Percentiles rank a stretch among this genome's conserved stretches.
Evolutionary conservation across 176 grass and related monocot species (phyloP).

Genomic region (Alloteropsis semialata): DNA sequence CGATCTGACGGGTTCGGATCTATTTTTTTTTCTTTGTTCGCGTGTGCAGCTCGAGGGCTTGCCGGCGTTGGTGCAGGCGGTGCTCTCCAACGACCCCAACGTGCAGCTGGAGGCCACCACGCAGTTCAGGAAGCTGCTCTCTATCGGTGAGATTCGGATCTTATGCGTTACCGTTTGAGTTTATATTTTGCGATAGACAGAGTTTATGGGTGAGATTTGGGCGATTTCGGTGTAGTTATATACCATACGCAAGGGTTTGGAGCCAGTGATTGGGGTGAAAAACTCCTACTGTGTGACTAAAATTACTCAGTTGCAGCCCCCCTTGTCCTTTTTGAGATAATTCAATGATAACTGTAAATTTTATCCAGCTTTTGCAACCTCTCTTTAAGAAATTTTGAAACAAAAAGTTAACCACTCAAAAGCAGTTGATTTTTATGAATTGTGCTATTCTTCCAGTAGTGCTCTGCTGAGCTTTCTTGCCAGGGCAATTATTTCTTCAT

Average conservation of each 20-base stretch:
- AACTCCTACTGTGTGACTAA: not conserved
- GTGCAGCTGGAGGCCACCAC: slow-evolving; percentile 78
- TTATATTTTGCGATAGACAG: not conserved
- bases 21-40: not conserved
- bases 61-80: slow-evolving; percentile 70
- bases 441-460: not conserved
- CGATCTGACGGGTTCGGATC: slow-evolving; percentile 42
- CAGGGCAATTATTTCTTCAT: not conserved
- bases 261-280: not conserved
- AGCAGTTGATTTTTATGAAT: not conserved
- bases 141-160: slow-evolving; percentile 58
- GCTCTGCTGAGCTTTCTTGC: not conserved
- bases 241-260: not conserved
- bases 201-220: not conserved
- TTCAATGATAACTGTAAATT: not conserved
- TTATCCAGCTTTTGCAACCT: not conserved
- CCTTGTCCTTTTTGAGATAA: not conserved
- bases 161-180: not conserved
- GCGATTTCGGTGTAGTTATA: not conserved
- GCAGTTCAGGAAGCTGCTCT: slow-evolving; percentile 85
- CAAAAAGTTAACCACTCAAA: not conserved
- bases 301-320: not conserved
- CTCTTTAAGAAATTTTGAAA: not conserved
- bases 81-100: slow-evolving; percentile 61
- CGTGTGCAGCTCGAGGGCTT: slow-evolving; percentile 61